Base-by-base conservation (phyloP, 345 rosid genomes). In the Eucalyptus sp. region DNA sequence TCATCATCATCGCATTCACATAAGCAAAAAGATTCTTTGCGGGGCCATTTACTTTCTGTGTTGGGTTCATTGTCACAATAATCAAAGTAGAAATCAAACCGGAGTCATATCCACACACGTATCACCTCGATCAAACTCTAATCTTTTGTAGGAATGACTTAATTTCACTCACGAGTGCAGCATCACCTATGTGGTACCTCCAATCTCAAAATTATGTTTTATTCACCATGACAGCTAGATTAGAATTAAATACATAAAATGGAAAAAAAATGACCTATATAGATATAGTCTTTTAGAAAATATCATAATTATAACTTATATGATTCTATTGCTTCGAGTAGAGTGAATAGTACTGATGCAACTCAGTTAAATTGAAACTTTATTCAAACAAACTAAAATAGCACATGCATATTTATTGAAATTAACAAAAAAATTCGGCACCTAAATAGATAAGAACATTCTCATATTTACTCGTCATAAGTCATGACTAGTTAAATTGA, bases 301-400 rank as follows among this genome's bases (percentile, higher is more conserved):
- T 60, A 60, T 60, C 31, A 27, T 27, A 27, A 60, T 60, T 60
- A 60, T 60, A 27, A 3, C n/a, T 8, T 10, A 43, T 6, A 4
- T 1, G 27, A 41, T 76, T 76, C 46, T 37, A 29, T 76, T 37
- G 15, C 43, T 22, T 41, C 3, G 0, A 76, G 83, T 20, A 3
- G 27, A 20, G 48, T 0, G 9, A 41, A 7, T 3, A 76, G 1
- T 76, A 11, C 2, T 1, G 27, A 37, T 0, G 2, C 8, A 11
- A 8, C 16, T 11, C 2, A 1, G 6, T 20, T 41, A 20, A 8
- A 76, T 76, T 41, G 84, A 76, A 41, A 76, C 48, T 20, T 20
- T 10, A 20, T 41, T 76, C 8, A 20, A 76, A 37, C 29, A 37
- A 76, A 37, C 48, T 76, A 37, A 10, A 20, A 33, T 16, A 7